Evolutionary conservation across 2,329 filamentous ascomycete species (phyloP).

Genomic region (Fonsecaea nubica): DNA sequence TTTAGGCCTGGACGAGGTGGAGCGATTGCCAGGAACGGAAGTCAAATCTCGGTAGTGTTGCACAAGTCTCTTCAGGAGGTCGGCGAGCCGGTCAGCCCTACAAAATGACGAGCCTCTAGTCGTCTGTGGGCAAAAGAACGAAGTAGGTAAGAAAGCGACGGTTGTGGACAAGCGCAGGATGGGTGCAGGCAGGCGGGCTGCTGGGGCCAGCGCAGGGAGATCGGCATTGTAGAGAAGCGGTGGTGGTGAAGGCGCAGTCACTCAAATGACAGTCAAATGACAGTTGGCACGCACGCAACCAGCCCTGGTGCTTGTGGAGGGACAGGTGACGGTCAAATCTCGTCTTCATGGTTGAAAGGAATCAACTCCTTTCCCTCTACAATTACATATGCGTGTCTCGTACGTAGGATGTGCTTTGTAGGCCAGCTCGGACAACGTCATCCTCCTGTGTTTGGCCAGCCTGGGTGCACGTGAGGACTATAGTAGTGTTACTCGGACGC

Average conservation of each 20-base stretch:
- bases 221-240: too few species aligned
- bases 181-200: too few species aligned
- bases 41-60: neutral
- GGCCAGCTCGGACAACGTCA: neutral
- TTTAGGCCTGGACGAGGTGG: neutral
- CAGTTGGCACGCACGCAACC: too few species aligned
- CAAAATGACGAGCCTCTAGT: neutral
- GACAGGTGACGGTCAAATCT: neutral
- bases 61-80: neutral
- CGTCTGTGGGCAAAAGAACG: too few species aligned
- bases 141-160: neutral
- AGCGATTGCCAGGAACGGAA: neutral
- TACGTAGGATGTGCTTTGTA: neutral
- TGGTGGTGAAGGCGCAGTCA: too few species aligned
- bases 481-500: neutral
- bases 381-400: neutral
- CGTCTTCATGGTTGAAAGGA: neutral
- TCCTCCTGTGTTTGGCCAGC: neutral
- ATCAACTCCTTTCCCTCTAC: neutral
- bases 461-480: neutral
- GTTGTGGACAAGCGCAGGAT: neutral
- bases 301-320: too few species aligned
- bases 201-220: too few species aligned
- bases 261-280: too few species aligned
- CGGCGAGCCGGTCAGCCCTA: slow-evolving; percentile 1